Evolutionary conservation across 257 asterid species (phyloP).

Genomic region (Fraxinus pennsylvanica): DNA sequence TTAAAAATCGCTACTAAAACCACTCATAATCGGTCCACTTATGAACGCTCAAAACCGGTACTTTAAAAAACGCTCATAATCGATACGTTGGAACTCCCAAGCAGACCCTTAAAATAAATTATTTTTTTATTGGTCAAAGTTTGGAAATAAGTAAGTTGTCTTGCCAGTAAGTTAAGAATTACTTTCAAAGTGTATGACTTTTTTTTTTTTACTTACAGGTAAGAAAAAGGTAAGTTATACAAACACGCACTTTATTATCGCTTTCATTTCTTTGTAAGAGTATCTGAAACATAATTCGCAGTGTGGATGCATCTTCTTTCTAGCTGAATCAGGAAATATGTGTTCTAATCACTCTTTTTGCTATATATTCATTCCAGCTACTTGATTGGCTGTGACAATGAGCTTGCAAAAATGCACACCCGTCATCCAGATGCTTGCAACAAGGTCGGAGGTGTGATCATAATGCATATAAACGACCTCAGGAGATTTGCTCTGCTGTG

Average conservation of each 20-base stretch:
- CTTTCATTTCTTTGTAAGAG: not conserved
- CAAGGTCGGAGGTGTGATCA: slow-evolving; percentile 96
- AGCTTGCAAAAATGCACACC: slow-evolving; percentile 86
- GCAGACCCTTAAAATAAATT: not conserved
- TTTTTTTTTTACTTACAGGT: not conserved
- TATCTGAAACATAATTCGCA: not conserved
- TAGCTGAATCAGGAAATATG: not conserved
- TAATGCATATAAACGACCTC: slow-evolving; percentile 82
- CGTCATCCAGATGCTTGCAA: slow-evolving; percentile 83
- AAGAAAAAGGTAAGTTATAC: not conserved
- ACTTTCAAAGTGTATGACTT: not conserved
- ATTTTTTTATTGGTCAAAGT: not conserved
- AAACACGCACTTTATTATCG: not conserved
- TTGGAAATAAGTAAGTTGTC: not conserved
- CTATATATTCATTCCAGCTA: slow-evolving; percentile 45
- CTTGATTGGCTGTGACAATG: slow-evolving; percentile 95
- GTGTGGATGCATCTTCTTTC: not conserved
- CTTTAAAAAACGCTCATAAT: too few relatives aligned
- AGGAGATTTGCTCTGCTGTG: slow-evolving; percentile 76
- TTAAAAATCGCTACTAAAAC: too few relatives aligned
- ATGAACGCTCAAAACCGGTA: too few relatives aligned
- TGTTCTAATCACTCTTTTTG: slow-evolving; percentile 9
- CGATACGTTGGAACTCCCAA: too few relatives aligned
- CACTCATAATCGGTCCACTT: too few relatives aligned
- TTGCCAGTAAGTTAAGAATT: not conserved